Base-by-base conservation (phyloP, 2,329 filamentous ascomycete species). In the Microsporum canis region DNA sequence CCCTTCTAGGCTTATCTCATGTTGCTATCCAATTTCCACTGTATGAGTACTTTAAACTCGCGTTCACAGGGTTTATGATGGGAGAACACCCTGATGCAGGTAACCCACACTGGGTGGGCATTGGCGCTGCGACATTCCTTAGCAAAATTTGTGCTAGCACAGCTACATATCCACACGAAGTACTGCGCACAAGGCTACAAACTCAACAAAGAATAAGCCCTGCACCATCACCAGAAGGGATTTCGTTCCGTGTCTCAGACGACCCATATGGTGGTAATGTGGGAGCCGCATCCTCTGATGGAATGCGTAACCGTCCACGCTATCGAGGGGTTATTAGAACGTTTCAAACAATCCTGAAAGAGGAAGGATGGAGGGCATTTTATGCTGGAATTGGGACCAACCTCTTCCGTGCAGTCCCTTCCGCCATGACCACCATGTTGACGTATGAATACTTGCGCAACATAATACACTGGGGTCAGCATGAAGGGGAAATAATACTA, bases 321-420 rank as follows among this genome's bases (percentile, higher is more conserved):
- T 97, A 99, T 72, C 82, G 79, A 65, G 94, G 94, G 51, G 83
- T 96, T 38, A 73, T 91, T 51, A 85, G 82, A 70, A 96, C 92
- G 0, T 92, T 88, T 73, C 84, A 85, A 64, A 91, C 86, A 2
- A 97, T 99, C 63, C 77, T 96, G 41, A 79, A 78, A 38, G 94
- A 99, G 73, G 94, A 99, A 74, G 94, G 94, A 5, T 96, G 92
- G 91, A 82, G 88, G 64, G 92, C 92, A 2, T 97, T 99, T 69
- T 99, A 99, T 72, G 92, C 91, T 29, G 94, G 94, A 39, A 90
- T 99, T 80, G 94, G 94, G 41, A 96, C 92, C 57, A 99, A 99
- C 76, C 89, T 99, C 84, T 90, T 97, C 80, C 84, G 94, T 61
- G 94, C 94, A 5, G 87, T 99, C 10, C 94, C 94, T 36, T 91